Evolutionary conservation across 176 grass and related monocot species (phyloP).

Genomic region (Avena insularis): DNA sequence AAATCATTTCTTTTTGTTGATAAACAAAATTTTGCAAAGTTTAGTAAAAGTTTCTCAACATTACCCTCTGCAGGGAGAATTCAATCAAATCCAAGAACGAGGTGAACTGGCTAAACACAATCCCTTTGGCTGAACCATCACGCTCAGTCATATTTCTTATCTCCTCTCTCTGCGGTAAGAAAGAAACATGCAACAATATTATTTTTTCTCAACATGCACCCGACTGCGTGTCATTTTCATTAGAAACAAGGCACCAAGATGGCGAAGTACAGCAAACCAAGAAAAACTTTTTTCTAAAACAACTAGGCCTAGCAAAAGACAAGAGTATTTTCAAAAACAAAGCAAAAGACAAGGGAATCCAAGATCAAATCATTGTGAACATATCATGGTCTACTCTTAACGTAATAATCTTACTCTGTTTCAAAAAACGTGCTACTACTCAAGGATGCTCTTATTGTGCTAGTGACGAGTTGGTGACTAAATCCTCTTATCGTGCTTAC

Average conservation of each 20-base stretch:
- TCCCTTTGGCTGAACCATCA: constrained; percentile 96
- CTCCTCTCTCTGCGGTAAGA: constrained; percentile 71
- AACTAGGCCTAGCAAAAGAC: neutral
- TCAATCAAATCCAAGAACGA: constrained; percentile 94
- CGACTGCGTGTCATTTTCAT: neutral
- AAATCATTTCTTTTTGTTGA: constrained; percentile 33
- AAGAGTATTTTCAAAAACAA: neutral
- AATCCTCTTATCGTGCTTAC: neutral
- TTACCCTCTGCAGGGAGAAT: constrained; percentile 75
- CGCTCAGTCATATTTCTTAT: constrained; percentile 88
- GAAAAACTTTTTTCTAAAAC: neutral
- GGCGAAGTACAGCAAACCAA: neutral
- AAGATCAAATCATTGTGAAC: neutral
- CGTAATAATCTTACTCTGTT: neutral
- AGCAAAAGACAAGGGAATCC: neutral
- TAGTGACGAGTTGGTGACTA: neutral
- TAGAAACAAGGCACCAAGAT: neutral
- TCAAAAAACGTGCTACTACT: neutral
- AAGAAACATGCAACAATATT: neutral
- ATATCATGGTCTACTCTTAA: neutral
- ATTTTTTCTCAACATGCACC: neutral
- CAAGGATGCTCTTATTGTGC: neutral
- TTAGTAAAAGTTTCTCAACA: constrained; percentile 6
- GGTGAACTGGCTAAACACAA: constrained; percentile 96
- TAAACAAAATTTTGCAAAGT: neutral